Evolutionary conservation across 1,284 basidiomycete genomes (phyloP).

Genomic region (Exobasidium rhododendri): DNA sequence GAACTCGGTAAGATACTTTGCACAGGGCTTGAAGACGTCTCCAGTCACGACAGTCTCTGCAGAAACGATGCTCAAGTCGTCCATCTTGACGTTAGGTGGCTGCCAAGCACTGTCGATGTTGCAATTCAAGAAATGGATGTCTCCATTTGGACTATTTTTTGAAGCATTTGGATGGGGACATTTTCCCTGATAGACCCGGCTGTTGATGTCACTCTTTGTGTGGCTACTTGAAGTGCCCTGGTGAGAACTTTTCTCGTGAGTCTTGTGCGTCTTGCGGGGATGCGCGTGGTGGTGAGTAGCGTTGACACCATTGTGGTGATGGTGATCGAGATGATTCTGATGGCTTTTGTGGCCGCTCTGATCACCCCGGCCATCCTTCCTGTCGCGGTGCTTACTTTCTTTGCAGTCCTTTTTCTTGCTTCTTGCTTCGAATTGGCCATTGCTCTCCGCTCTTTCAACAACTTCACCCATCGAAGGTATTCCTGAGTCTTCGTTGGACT

Average conservation of each 20-base stretch:
- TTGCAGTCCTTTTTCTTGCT: too few species aligned
- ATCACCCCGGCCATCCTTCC: background rate
- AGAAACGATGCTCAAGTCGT: constrained; percentile 30
- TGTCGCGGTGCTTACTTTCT: background rate
- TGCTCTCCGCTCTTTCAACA: too few species aligned
- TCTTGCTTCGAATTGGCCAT: too few species aligned
- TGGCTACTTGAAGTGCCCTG: background rate
- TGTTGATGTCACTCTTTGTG: background rate
- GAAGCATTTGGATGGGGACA: constrained; percentile 21
- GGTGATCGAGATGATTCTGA: too few species aligned
- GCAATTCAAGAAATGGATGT: constrained; percentile 37
- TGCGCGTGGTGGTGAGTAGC: background rate
- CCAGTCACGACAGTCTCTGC: constrained; percentile 19
- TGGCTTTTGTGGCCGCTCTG: too few species aligned
- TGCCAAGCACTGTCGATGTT: constrained; percentile 34
- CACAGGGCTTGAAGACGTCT: constrained; percentile 32
- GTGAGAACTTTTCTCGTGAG: background rate
- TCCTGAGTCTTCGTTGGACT: too few species aligned
- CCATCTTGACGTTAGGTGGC: constrained; percentile 27
- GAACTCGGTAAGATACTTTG: constrained; percentile 28
- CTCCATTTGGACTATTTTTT: constrained; percentile 33
- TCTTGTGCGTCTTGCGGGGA: background rate
- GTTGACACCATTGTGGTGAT: too few species aligned
- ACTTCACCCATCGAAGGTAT: too few species aligned
- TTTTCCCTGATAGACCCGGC: background rate